Evolutionary conservation across 2,329 filamentous ascomycete genomes (phyloP).

Genomic region (Akanthomyces uredinophilus): DNA sequence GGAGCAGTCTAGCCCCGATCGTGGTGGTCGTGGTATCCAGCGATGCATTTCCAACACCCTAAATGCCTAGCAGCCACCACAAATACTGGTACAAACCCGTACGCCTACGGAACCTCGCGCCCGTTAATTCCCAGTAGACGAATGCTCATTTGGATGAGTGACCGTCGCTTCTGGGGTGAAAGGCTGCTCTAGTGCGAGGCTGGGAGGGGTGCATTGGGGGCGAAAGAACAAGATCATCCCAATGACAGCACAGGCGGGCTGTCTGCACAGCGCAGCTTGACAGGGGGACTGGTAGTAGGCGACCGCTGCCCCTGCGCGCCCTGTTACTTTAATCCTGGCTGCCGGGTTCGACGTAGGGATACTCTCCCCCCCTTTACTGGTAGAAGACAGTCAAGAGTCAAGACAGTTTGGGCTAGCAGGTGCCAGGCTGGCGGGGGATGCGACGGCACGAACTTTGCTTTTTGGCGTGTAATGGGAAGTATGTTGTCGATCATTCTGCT

Average conservation of each 20-base stretch:
- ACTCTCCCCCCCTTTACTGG: background rate
- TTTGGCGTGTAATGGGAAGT: background rate
- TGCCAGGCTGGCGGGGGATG: background rate
- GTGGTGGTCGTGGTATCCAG: background rate
- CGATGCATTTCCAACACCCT: background rate
- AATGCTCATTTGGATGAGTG: background rate
- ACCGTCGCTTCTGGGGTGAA: background rate
- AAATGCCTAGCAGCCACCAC: background rate
- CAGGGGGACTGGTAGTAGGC: background rate
- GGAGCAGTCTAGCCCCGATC: background rate
- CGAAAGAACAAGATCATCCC: slow-evolving; percentile 6
- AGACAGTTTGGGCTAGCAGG: too few species aligned
- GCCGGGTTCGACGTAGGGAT: slow-evolving; percentile 1
- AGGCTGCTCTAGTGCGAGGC: background rate
- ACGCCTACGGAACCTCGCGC: background rate
- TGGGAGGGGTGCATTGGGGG: slow-evolving; percentile 7
- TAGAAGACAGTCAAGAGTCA: background rate
- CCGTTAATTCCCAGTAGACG: background rate
- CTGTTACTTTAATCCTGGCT: background rate
- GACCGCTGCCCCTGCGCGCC: background rate
- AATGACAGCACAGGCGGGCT: background rate
- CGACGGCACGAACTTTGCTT: slow-evolving; percentile 12
- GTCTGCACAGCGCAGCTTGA: background rate
- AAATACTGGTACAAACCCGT: background rate
- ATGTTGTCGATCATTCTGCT: background rate